Percentiles rank a stretch among this genome's conserved stretches.
These are phyloP conservation scores for Podila clonocystis DNA, from an alignment of 192 early-diverging fungal genomes.

Conservation along the genomic window DNA sequence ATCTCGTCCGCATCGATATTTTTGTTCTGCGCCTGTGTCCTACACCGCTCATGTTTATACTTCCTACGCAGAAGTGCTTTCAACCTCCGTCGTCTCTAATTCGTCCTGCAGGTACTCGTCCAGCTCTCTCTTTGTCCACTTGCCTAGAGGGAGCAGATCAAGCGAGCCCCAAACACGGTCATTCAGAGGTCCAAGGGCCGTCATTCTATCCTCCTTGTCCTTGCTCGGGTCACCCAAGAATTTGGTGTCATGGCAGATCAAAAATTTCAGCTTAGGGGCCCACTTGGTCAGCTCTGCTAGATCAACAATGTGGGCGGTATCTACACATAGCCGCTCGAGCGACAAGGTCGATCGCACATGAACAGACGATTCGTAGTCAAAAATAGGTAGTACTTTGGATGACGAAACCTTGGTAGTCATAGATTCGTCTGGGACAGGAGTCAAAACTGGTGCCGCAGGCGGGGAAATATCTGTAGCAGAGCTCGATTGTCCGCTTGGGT, in stretches of 20 bases:
- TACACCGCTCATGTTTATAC: too few relatives aligned
- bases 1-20: too few relatives aligned
- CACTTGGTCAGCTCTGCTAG: background rate
- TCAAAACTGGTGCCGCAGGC: too few relatives aligned
- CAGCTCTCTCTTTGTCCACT: background rate
- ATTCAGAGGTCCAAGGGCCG: background rate
- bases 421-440: too few relatives aligned
- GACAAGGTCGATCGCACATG: background rate
- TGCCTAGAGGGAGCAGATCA: background rate
- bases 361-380: background rate
- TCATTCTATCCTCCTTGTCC: background rate
- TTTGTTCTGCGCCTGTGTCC: too few relatives aligned
- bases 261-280: background rate
- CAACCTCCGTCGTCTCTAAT: too few relatives aligned
- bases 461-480: too few relatives aligned
- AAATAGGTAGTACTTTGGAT: background rate
- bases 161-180: background rate
- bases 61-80: too few relatives aligned
- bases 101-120: too few relatives aligned
- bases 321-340: background rate
- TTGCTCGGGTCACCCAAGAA: background rate
- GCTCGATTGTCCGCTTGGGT: too few relatives aligned
- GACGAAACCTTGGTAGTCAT: too few relatives aligned
- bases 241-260: background rate
- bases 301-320: background rate